Percentiles rank a stretch among this genome's conserved stretches.
These are phyloP conservation scores for Trametes gibbosa DNA, from an alignment of 768 basidiomycete genomes.

Conservation along the genomic window DNA sequence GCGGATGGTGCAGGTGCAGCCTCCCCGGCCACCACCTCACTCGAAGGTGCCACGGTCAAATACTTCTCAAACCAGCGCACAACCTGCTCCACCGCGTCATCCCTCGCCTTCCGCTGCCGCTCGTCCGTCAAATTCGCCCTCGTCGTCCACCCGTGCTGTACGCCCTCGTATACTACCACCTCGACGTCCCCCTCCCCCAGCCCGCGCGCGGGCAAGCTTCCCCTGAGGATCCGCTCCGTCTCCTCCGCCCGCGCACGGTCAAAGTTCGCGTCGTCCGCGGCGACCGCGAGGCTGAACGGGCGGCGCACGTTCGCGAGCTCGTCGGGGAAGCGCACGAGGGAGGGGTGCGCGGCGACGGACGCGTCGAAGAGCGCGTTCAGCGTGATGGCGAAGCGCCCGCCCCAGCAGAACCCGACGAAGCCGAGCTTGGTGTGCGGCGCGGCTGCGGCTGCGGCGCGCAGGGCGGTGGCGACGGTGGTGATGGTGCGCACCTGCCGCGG, in stretches of 20 bases:
- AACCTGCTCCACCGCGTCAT: conserved; percentile 19
- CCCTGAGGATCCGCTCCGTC: conserved; percentile 10
- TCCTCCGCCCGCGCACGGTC: conserved; percentile 9
- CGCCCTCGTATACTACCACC: conserved; percentile 21
- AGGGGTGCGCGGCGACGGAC: conserved; percentile 20
- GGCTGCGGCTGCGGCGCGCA: conserved; percentile 9
- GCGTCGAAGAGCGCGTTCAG: conserved; percentile 22
- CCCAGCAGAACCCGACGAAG: conserved; percentile 24
- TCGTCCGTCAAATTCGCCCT: conserved; percentile 13
- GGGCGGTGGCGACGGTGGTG: conserved; percentile 3
- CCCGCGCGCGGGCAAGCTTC: conserved; percentile 6
- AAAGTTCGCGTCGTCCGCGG: conserved; percentile 8
- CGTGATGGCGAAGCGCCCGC: conserved; percentile 24
- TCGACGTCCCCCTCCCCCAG: conserved; percentile 17
- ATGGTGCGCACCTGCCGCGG: conserved; percentile 14
- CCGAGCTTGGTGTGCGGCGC: conserved; percentile 17
- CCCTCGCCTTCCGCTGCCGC: conserved; percentile 20
- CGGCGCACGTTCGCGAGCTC: conserved; percentile 14
- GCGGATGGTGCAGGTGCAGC: background rate
- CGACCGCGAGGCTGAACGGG: conserved; percentile 21
- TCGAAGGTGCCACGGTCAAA: background rate
- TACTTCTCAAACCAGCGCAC: conserved; percentile 18
- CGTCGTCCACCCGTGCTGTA: conserved; percentile 21
- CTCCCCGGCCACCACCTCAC: background rate
- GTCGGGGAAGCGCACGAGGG: conserved; percentile 18